These are phyloP conservation scores for Penicillium sp. DNA, from an alignment of 2,329 filamentous ascomycete genomes.

Conservation along the genomic window DNA sequence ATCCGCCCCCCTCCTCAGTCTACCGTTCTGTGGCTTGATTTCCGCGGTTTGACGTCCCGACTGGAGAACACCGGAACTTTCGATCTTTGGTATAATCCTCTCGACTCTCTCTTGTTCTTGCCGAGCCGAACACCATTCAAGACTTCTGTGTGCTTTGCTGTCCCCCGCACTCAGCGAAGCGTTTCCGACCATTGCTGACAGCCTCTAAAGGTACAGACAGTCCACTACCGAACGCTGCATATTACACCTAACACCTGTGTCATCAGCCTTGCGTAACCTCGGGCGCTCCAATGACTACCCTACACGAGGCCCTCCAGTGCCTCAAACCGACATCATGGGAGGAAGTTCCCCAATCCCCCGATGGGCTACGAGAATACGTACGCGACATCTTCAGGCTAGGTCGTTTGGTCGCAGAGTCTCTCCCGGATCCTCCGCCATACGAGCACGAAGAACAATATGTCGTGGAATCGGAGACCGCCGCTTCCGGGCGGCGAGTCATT, in stretches of 20 bases:
- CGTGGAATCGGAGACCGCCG: not conserved
- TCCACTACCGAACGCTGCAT: not conserved
- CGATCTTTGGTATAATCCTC: not conserved
- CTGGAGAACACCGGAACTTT: not conserved
- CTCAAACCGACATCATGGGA: slow-evolving; percentile 58
- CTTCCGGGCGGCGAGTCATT: slow-evolving; percentile 52
- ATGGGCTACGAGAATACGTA: slow-evolving; percentile 56
- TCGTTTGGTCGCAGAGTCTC: slow-evolving; percentile 71
- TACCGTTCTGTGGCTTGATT: not conserved
- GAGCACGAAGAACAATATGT: slow-evolving; percentile 37
- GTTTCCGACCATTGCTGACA: not conserved
- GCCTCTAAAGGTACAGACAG: not conserved
- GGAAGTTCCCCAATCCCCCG: slow-evolving; percentile 43
- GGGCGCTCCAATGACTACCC: slow-evolving; percentile 50
- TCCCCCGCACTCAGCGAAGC: not conserved
- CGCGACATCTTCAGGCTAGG: slow-evolving; percentile 62
- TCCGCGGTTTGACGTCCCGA: not conserved
- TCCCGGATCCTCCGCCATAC: slow-evolving; percentile 58
- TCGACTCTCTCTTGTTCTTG: no score
- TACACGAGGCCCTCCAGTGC: slow-evolving; percentile 59
- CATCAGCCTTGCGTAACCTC: not conserved
- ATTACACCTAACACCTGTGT: not conserved
- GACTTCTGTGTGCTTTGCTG: not conserved
- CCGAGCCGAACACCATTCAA: not conserved
- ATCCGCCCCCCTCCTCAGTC: not conserved